Percentiles rank a stretch among this genome's conserved stretches.
These are phyloP conservation scores for Pulveroboletus sp. DNA, from an alignment of 768 basidiomycete genomes.

Conservation along the genomic window DNA sequence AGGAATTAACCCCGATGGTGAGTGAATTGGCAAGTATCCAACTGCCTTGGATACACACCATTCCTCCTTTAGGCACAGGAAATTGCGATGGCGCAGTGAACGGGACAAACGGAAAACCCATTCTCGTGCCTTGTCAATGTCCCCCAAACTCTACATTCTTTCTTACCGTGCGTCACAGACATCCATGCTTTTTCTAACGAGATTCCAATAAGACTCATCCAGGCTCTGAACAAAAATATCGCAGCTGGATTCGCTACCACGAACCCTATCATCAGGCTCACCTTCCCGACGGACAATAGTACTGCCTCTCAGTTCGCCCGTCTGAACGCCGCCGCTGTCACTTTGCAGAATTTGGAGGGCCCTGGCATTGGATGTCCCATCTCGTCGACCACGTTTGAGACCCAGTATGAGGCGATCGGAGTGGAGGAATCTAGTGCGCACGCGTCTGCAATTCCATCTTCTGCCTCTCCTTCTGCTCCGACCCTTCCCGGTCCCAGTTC, in stretches of 20 bases:
- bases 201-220: conserved; percentile 16
- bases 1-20: conserved; percentile 59
- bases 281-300: conserved; percentile 61
- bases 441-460: neutral
- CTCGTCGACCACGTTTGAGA: conserved; percentile 57
- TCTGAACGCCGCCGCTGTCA: conserved; percentile 55
- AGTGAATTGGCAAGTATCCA: conserved; percentile 19
- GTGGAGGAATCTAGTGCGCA: conserved; percentile 10
- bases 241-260: conserved; percentile 60
- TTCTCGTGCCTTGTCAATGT: conserved; percentile 63
- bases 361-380: conserved; percentile 67
- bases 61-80: conserved; percentile 44
- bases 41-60: neutral
- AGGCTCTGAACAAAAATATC: conserved; percentile 49
- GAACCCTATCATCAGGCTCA: conserved; percentile 54
- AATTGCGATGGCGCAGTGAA: conserved; percentile 64
- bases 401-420: conserved; percentile 28
- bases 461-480: neutral
- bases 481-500: neutral
- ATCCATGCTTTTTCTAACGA: neutral
- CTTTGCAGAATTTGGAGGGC: conserved; percentile 71
- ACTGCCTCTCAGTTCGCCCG: conserved; percentile 50
- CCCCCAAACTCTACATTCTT: conserved; percentile 54
- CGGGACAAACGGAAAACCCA: conserved; percentile 49
- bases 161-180: conserved; percentile 37